These are phyloP conservation scores for Boletellus ananiceps DNA, from an alignment of 768 basidiomycete genomes.

Conservation along the genomic window DNA sequence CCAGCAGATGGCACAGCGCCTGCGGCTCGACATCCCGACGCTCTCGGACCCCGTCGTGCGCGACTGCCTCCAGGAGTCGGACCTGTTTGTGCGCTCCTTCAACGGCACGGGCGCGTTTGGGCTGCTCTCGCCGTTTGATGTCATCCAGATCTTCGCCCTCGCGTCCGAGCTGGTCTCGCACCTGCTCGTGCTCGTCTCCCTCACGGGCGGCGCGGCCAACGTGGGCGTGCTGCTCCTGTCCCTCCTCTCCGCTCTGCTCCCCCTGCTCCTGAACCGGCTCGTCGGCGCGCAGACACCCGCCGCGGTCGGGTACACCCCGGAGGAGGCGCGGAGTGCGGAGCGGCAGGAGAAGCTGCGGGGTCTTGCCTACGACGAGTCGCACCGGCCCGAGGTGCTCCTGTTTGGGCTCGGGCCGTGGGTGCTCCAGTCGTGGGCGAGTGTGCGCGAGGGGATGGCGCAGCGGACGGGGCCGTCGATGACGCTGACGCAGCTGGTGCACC, in stretches of 20 bases:
- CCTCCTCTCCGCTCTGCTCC: constrained; percentile 55
- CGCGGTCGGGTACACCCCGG: constrained; percentile 44
- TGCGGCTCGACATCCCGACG: constrained; percentile 75
- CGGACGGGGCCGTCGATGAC: constrained; percentile 35
- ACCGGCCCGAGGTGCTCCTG: constrained; percentile 77
- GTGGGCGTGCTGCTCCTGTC: constrained; percentile 57
- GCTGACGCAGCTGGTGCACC: constrained; percentile 44
- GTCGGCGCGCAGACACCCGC: constrained; percentile 37
- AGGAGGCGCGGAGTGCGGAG: constrained; percentile 61
- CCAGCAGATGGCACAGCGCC: constrained; percentile 71
- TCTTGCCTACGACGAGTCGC: constrained; percentile 67
- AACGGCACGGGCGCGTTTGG: constrained; percentile 70
- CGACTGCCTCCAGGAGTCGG: constrained; percentile 81
- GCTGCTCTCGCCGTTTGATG: constrained; percentile 74
- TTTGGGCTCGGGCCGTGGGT: constrained; percentile 88
- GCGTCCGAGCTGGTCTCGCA: constrained; percentile 70
- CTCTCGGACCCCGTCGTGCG: constrained; percentile 68
- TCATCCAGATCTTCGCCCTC: constrained; percentile 68
- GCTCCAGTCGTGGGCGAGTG: constrained; percentile 66
- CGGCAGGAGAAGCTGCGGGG: constrained; percentile 72
- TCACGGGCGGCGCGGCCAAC: constrained; percentile 52
- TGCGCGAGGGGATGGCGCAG: constrained; percentile 56
- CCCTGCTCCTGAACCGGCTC: constrained; percentile 53
- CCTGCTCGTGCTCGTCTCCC: constrained; percentile 59
- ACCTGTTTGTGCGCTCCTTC: constrained; percentile 80